These are phyloP conservation scores for Plectosphaerella plurivora DNA, from an alignment of 2,329 filamentous ascomycete species.

Conservation along the genomic window DNA sequence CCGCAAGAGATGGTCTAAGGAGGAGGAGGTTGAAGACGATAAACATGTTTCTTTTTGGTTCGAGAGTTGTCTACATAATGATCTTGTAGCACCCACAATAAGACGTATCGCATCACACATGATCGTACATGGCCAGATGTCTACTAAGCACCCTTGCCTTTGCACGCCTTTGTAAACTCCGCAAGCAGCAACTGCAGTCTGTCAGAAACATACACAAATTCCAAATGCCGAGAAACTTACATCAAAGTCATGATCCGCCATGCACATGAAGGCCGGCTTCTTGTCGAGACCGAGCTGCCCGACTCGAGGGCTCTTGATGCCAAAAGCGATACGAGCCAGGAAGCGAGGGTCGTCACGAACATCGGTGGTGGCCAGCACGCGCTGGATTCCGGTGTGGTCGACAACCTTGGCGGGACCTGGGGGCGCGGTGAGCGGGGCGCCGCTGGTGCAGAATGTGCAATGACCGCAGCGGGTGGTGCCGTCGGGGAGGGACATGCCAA, in stretches of 20 bases:
- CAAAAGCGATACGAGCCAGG: conserved; percentile 56
- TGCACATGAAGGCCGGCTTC: conserved; percentile 41
- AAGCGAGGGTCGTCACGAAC: conserved; percentile 55
- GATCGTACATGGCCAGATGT: too few relatives aligned
- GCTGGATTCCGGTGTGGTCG: conserved; percentile 31
- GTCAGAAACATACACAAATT: neutral
- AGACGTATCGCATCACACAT: too few relatives aligned
- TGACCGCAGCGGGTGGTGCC: conserved; percentile 45
- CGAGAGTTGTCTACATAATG: too few relatives aligned
- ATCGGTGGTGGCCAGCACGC: conserved; percentile 32
- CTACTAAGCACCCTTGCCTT: too few relatives aligned
- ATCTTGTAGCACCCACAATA: too few relatives aligned
- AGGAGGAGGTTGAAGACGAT: neutral
- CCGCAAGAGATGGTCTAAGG: conserved; percentile 1
- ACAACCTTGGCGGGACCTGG: conserved; percentile 30
- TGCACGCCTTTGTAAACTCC: conserved; percentile 22
- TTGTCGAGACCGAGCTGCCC: conserved; percentile 41
- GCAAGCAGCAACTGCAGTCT: conserved; percentile 16
- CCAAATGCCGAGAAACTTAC: conserved; percentile 22
- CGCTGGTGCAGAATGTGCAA: conserved; percentile 45
- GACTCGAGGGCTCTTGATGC: conserved; percentile 54
- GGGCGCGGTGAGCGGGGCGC: conserved; percentile 30
- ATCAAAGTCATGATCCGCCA: conserved; percentile 50
- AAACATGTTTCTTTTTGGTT: too few relatives aligned
- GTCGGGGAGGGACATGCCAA: conserved; percentile 47